Percentiles rank a stretch among this genome's conserved stretches.
Evolutionary conservation across 1,284 basidiomycete species (phyloP).

Genomic region (Phenoliferia sp.): DNA sequence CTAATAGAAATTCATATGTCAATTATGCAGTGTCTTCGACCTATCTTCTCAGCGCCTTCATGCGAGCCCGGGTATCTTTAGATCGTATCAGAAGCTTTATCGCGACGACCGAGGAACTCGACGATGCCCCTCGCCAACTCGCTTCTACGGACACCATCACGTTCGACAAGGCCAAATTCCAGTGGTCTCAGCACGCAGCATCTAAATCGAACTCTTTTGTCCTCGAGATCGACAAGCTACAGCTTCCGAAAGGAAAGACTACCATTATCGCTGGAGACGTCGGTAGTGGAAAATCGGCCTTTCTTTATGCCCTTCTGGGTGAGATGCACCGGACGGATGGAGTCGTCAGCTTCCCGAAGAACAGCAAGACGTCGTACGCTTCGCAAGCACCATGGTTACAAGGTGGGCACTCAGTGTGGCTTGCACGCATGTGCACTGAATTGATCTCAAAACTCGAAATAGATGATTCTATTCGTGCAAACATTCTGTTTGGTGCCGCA

Average conservation of each 20-base stretch:
- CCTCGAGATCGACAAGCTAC: slow-evolving; percentile 3
- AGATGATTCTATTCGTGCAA: slow-evolving; percentile 23
- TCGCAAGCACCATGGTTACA: slow-evolving; percentile 28
- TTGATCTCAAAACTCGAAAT: neutral
- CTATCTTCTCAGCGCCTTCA: slow-evolving; percentile 28
- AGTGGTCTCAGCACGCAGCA: neutral
- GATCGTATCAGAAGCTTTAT: slow-evolving; percentile 25
- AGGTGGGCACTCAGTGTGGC: neutral
- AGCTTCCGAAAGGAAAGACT: slow-evolving; percentile 11
- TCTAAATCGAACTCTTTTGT: slow-evolving; percentile 2
- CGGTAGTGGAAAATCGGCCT: slow-evolving; percentile 72
- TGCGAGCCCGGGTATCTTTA: slow-evolving; percentile 29
- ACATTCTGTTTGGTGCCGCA: slow-evolving; percentile 30
- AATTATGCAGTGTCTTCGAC: slow-evolving; percentile 25
- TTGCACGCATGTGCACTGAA: neutral
- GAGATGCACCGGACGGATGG: slow-evolving; percentile 22
- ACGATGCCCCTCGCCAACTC: slow-evolving; percentile 7
- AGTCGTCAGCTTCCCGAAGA: neutral
- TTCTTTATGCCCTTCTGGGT: slow-evolving; percentile 44
- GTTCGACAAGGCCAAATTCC: neutral
- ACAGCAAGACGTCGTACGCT: slow-evolving; percentile 6
- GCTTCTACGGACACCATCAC: neutral
- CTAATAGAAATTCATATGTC: neutral
- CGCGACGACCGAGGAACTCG: slow-evolving; percentile 27
- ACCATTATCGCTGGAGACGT: slow-evolving; percentile 55